A percentile compares a stretch with the other conserved stretches of the same genome.
phyloP scores from a whole-genome alignment of 106 monocot genomes.

The Hemerocallis citrina region DNA sequence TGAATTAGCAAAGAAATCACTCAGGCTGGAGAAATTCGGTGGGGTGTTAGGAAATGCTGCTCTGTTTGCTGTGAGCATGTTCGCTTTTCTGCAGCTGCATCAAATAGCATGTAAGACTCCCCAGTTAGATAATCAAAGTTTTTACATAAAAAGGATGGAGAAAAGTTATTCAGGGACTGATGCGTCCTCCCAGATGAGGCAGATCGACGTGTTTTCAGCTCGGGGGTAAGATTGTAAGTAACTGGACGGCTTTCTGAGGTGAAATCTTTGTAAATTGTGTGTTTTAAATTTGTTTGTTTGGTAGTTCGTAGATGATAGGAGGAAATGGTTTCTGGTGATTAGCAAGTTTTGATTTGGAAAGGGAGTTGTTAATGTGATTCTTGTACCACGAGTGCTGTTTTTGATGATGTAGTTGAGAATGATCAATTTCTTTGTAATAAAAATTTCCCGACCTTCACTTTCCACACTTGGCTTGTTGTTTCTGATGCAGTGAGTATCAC shows the following conservation, averaged over 20 bases:
- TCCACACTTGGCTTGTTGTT: too few species aligned
- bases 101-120: conserved; percentile 36
- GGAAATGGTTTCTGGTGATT: too few species aligned
- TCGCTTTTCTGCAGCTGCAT: conserved; percentile 69
- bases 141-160: conserved; percentile 7
- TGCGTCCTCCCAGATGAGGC: conserved; percentile 16
- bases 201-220: conserved; percentile 61
- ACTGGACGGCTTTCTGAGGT: not conserved
- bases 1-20: conserved; percentile 34
- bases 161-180: conserved; percentile 7
- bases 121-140: conserved; percentile 3
- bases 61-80: conserved; percentile 75
- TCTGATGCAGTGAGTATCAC: too few species aligned
- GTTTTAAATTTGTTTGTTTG: conserved; percentile 17
- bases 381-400: too few species aligned
- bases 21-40: conserved; percentile 31
- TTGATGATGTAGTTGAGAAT: too few species aligned
- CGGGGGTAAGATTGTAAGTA: conserved; percentile 44
- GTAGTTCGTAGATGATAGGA: too few species aligned
- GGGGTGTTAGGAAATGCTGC: conserved; percentile 69
- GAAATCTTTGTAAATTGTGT: conserved; percentile 11
- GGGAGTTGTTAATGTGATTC: too few species aligned
- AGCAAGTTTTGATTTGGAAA: too few species aligned
- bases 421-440: too few species aligned
- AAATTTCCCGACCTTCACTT: too few species aligned